Conservation (phyloP, 805 yeast species). For the Ogataea allantospora region DNA sequence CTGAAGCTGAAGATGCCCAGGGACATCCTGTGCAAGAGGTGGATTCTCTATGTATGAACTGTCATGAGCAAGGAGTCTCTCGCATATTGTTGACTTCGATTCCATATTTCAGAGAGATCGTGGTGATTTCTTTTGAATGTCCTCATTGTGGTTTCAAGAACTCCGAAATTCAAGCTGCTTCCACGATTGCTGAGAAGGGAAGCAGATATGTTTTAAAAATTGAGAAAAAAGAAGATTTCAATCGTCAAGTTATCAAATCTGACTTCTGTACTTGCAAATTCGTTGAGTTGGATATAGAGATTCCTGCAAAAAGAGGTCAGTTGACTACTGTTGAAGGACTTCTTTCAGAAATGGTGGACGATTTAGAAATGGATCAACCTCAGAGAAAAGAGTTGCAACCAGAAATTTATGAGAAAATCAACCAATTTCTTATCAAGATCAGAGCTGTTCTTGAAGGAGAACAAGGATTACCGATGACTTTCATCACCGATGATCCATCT, state of each 20-base stretch:
- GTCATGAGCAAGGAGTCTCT: constrained; percentile 83
- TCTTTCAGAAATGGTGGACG: constrained; percentile 77
- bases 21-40: constrained; percentile 96
- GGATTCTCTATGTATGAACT: constrained; percentile 94
- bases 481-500: constrained; percentile 86
- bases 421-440: constrained; percentile 62
- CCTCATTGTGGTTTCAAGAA: constrained; percentile 92
- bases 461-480: constrained; percentile 70
- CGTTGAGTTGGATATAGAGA: constrained; percentile 83
- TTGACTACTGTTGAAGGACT: constrained; percentile 91
- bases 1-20: constrained; percentile 79
- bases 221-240: constrained; percentile 69
- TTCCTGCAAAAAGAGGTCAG: constrained; percentile 94
- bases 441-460: constrained; percentile 62
- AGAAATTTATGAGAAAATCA: constrained; percentile 71
- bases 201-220: constrained; percentile 66
- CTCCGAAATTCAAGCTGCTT: constrained; percentile 95
- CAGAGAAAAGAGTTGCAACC: constrained; percentile 74
- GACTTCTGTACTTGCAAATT: constrained; percentile 82
- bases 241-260: constrained; percentile 88
- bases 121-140: constrained; percentile 92
- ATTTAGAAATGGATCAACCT: constrained; percentile 77
- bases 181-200: constrained; percentile 87
- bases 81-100: constrained; percentile 80
- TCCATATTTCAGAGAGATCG: constrained; percentile 88